phyloP scores from a whole-genome alignment of 768 basidiomycete genomes.

The Boletales sp. region DNA sequence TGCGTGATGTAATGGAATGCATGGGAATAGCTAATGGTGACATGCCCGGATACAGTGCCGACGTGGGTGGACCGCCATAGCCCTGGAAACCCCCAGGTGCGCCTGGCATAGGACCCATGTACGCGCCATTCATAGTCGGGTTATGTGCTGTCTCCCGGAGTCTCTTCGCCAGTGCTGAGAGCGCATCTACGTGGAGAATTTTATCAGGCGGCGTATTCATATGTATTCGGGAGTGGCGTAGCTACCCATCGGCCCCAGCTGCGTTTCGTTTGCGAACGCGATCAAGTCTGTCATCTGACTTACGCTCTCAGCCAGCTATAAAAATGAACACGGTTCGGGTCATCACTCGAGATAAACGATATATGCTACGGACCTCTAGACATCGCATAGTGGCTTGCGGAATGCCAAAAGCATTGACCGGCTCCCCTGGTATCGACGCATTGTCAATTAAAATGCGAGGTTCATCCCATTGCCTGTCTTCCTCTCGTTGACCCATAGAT shows the following conservation, averaged over 20 bases:
- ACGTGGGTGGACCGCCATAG: conserved; percentile 30
- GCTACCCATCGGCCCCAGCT: conserved; percentile 66
- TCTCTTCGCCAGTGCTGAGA: conserved; percentile 37
- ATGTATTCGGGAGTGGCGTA: conserved; percentile 25
- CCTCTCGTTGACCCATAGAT: conserved; percentile 34
- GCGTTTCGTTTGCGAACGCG: conserved; percentile 49
- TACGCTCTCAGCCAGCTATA: conserved; percentile 76
- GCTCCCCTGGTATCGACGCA: conserved; percentile 73
- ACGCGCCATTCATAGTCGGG: conserved; percentile 13
- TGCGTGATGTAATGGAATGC: conserved; percentile 39
- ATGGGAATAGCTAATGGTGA: conserved; percentile 44
- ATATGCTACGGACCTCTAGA: conserved; percentile 55
- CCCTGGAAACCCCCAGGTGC: conserved; percentile 23
- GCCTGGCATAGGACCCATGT: conserved; percentile 13
- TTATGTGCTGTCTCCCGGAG: conserved; percentile 31
- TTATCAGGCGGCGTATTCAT: conserved; percentile 21
- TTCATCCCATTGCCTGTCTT: conserved; percentile 66
- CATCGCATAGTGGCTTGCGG: conserved; percentile 88
- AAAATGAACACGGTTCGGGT: conserved; percentile 6
- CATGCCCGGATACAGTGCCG: conserved; percentile 43
- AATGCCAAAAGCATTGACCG: conserved; percentile 85
- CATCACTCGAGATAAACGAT: not conserved
- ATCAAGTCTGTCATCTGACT: conserved; percentile 79
- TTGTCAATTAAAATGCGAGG: conserved; percentile 55
- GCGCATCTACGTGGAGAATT: conserved; percentile 39